Conservation (phyloP, 768 basidiomycete species). For the Naganishia onofrii region DNA sequence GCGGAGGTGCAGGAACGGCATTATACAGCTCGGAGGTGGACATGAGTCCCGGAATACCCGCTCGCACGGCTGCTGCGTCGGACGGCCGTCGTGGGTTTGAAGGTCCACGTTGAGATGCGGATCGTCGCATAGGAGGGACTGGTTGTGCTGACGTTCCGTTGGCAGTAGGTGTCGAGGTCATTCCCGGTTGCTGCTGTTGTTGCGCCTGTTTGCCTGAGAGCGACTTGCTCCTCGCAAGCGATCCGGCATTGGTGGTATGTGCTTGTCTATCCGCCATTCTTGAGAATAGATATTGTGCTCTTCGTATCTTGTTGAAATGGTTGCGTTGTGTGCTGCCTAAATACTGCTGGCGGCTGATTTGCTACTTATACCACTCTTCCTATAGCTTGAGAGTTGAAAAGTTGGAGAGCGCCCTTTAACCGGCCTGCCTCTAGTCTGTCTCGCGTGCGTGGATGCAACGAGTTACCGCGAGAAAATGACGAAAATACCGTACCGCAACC, state of each 20-base stretch:
- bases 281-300: neutral
- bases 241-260: constrained; percentile 10
- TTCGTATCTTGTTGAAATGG: neutral
- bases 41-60: neutral
- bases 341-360: neutral
- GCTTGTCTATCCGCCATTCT: constrained; percentile 14
- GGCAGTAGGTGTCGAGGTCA: neutral
- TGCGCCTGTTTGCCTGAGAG: constrained; percentile 4
- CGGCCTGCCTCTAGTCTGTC: neutral
- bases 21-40: constrained; percentile 1
- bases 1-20: constrained; percentile 10
- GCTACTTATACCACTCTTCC: neutral
- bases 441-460: neutral
- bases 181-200: constrained; percentile 9
- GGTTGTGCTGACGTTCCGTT: neutral
- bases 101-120: constrained; percentile 8
- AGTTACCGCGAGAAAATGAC: neutral
- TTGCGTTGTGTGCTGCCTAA: neutral
- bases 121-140: neutral
- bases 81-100: constrained; percentile 7
- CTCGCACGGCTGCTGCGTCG: neutral
- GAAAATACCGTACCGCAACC: neutral
- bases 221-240: constrained; percentile 9
- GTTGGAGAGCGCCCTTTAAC: neutral
- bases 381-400: neutral